Conservation (phyloP, 257 asterid genomes). For the Ajuga chamaepitys region DNA sequence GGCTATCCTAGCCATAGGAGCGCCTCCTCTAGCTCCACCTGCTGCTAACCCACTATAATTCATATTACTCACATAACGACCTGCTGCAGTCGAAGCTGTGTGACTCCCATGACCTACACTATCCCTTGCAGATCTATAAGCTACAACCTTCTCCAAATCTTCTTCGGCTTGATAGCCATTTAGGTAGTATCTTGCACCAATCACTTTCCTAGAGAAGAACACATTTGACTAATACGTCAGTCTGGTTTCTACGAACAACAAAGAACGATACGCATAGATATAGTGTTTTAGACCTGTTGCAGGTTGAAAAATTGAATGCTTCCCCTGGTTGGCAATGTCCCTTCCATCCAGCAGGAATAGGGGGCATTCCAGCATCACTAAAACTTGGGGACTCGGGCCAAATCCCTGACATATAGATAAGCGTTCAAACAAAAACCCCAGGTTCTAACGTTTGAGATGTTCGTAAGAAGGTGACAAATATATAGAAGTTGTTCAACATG, state of each 20-base stretch:
- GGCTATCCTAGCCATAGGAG: slow-evolving; percentile 89
- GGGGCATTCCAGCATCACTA: slow-evolving; percentile 75
- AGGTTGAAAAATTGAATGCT: slow-evolving; percentile 67
- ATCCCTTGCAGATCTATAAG: slow-evolving; percentile 76
- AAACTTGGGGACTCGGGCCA: slow-evolving; percentile 98
- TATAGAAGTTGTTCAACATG: neutral
- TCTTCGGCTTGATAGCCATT: slow-evolving; percentile 78
- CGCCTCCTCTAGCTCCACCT: slow-evolving; percentile 93
- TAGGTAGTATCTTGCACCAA: slow-evolving; percentile 90
- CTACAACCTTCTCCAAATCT: slow-evolving; percentile 31
- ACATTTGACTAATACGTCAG: neutral
- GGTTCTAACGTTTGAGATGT: slow-evolving; percentile 6
- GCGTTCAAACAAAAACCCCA: neutral
- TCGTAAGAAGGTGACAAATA: neutral
- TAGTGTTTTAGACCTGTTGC: slow-evolving; percentile 62
- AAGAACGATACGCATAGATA: neutral
- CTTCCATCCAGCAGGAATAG: slow-evolving; percentile 81
- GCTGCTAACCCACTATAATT: slow-evolving; percentile 72
- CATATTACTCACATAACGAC: slow-evolving; percentile 66
- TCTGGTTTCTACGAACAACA: neutral
- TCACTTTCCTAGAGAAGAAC: slow-evolving; percentile 55
- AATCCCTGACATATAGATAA: slow-evolving; percentile 45
- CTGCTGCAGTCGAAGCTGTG: slow-evolving; percentile 95
- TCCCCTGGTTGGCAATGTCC: slow-evolving; percentile 87
- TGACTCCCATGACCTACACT: slow-evolving; percentile 85